Conservation (phyloP, 345 rosid genomes). For the Camelina sativa region DNA sequence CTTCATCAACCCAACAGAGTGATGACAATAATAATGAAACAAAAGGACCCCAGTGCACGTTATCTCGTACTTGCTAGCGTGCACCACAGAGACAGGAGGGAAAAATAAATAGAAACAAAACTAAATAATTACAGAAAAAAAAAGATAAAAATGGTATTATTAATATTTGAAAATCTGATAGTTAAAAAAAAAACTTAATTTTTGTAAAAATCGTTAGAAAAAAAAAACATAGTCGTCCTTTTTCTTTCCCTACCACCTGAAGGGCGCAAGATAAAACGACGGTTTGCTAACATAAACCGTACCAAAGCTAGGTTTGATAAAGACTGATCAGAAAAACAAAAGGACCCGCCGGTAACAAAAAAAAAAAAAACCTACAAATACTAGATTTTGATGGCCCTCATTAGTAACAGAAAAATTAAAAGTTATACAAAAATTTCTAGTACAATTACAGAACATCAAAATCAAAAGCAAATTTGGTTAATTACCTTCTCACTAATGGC, state of each 20-base stretch:
- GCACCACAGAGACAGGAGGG: conserved; percentile 25
- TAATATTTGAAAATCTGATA: background rate
- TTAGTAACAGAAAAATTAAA: background rate
- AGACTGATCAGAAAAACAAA: conserved; percentile 36
- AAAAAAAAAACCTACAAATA: conserved; percentile 1
- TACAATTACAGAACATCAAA: conserved; percentile 24
- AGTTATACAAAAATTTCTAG: background rate
- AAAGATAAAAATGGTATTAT: background rate
- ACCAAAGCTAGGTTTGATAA: conserved; percentile 4
- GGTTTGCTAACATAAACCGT: conserved; percentile 39
- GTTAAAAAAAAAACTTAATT: too few species aligned
- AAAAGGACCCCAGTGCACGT: conserved; percentile 43
- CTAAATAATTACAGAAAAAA: background rate
- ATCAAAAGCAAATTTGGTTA: background rate
- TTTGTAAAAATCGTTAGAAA: too few species aligned
- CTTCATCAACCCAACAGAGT: conserved; percentile 15
- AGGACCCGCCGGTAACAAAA: conserved; percentile 55
- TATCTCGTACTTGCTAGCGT: conserved; percentile 50
- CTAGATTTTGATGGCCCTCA: conserved; percentile 21
- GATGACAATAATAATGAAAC: conserved; percentile 16
- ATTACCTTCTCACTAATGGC: conserved; percentile 98
- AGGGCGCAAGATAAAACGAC: conserved; percentile 31
- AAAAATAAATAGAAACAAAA: background rate
- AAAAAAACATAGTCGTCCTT: background rate
- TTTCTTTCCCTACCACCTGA: background rate